Evolutionary conservation across 805 yeast species (phyloP).

Genomic region (Debaryomyces tyrocola): DNA sequence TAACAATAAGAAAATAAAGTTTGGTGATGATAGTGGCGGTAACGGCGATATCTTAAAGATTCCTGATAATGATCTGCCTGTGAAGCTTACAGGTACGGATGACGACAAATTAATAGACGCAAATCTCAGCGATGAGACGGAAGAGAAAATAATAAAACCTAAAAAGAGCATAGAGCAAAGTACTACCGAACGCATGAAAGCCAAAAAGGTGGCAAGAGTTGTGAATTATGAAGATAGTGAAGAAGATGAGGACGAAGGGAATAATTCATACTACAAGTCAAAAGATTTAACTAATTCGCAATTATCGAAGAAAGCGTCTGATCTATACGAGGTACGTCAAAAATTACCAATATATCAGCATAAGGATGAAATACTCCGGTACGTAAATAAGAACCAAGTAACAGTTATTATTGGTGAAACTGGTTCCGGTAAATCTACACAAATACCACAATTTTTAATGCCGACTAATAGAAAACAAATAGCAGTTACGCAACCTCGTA

Average conservation of each 20-base stretch:
- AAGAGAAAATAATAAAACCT: background rate
- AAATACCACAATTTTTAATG: slow-evolving; percentile 88
- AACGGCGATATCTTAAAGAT: background rate
- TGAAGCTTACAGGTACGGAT: background rate
- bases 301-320: slow-evolving; percentile 40
- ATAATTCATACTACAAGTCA: slow-evolving; percentile 2
- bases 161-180: background rate
- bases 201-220: slow-evolving; percentile 14
- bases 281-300: slow-evolving; percentile 10
- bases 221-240: slow-evolving; percentile 38
- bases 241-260: slow-evolving; percentile 18
- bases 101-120: background rate
- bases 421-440: slow-evolving; percentile 97
- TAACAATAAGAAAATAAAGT: slow-evolving; percentile 25
- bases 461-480: slow-evolving; percentile 53
- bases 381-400: slow-evolving; percentile 58
- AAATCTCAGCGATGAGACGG: background rate
- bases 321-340: slow-evolving; percentile 52
- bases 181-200: background rate
- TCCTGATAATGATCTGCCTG: background rate
- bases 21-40: slow-evolving; percentile 13
- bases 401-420: slow-evolving; percentile 92
- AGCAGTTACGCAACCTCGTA: slow-evolving; percentile 95
- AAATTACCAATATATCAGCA: slow-evolving; percentile 77
- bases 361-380: slow-evolving; percentile 58